Evolutionary conservation across 306 rosid species (phyloP).

Genomic region (Luffa acutangula): DNA sequence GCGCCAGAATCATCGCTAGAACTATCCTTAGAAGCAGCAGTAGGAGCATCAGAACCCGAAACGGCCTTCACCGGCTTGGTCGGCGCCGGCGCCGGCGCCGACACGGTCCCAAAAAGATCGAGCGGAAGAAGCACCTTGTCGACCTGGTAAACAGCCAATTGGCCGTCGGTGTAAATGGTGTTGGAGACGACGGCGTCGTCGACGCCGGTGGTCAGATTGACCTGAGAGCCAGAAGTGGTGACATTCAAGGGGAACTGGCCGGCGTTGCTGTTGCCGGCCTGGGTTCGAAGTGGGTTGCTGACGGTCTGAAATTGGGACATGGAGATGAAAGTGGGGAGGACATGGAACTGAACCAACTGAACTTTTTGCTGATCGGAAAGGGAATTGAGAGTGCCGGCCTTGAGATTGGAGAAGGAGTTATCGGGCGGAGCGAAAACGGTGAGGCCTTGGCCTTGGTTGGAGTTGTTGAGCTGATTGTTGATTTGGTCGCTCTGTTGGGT

Average conservation of each 20-base stretch:
- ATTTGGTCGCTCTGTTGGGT: conserved; percentile 55
- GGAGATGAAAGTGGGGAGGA: conserved; percentile 47
- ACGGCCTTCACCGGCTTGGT: conserved; percentile 41
- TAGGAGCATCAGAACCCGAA: conserved; percentile 43
- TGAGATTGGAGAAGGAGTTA: conserved; percentile 54
- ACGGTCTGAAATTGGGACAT: conserved; percentile 73
- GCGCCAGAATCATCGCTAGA: conserved; percentile 26
- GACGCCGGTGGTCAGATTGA: conserved; percentile 78
- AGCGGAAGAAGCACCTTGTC: conserved; percentile 76
- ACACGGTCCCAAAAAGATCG: conserved; percentile 35
- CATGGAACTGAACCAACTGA: conserved; percentile 60
- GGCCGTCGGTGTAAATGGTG: conserved; percentile 48
- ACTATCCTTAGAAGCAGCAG: conserved; percentile 23
- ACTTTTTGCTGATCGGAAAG: conserved; percentile 60
- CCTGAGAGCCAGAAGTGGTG: conserved; percentile 76
- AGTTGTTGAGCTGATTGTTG: conserved; percentile 65
- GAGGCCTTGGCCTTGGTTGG: conserved; percentile 87
- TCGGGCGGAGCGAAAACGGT: conserved; percentile 91
- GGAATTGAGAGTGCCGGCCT: conserved; percentile 60
- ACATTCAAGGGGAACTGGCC: conserved; percentile 77
- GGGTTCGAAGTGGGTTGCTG: conserved; percentile 73
- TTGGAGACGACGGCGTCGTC: conserved; percentile 50
- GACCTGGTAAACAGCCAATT: conserved; percentile 73
- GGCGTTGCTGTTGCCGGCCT: conserved; percentile 63
- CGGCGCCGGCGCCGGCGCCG: conserved; percentile 47